These are phyloP conservation scores for Didymella glomerata DNA, from an alignment of 2,329 filamentous ascomycete genomes.

Conservation along the genomic window DNA sequence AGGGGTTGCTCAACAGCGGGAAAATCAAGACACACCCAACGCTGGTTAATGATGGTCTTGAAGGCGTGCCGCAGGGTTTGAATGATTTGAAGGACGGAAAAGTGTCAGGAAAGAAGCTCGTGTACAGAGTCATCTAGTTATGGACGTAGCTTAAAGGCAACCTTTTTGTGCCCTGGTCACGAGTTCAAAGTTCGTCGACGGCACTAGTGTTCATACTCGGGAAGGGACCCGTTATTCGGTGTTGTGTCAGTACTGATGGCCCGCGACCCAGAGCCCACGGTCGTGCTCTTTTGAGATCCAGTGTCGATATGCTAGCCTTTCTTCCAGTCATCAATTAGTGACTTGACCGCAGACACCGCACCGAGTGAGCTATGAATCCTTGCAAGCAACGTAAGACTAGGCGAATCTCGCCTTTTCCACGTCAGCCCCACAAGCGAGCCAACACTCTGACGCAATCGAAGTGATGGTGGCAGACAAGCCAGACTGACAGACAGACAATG, in stretches of 20 bases:
- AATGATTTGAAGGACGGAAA: slow-evolving; percentile 45
- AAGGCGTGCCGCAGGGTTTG: slow-evolving; percentile 43
- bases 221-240: neutral
- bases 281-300: neutral
- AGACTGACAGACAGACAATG: neutral
- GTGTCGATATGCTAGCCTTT: neutral
- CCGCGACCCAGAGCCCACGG: neutral
- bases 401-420: neutral
- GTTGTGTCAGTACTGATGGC: neutral
- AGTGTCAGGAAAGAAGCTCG: slow-evolving; percentile 48
- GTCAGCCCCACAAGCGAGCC: neutral
- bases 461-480: neutral
- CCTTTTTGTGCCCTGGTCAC: neutral
- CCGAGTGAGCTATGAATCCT: neutral
- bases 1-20: slow-evolving; percentile 38
- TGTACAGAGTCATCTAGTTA: slow-evolving; percentile 36
- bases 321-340: neutral
- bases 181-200: neutral
- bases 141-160: neutral
- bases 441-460: neutral
- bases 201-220: neutral
- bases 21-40: slow-evolving; percentile 46
- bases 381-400: neutral
- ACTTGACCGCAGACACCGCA: neutral
- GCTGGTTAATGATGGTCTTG: slow-evolving; percentile 41